phyloP scores from a whole-genome alignment of 2,329 filamentous ascomycete species.

The Phialophora expanda region DNA sequence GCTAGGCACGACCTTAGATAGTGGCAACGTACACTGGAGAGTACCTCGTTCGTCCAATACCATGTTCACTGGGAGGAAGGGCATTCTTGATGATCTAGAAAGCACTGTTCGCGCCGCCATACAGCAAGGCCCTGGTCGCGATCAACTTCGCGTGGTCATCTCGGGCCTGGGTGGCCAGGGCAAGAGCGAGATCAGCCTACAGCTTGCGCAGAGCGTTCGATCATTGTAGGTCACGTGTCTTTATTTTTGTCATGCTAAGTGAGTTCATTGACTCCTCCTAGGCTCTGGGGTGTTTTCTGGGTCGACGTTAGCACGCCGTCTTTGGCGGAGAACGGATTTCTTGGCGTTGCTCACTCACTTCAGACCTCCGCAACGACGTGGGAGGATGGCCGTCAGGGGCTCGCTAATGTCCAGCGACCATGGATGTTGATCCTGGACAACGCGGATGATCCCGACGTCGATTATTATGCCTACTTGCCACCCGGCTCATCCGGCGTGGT shows the following conservation, averaged over 20 bases:
- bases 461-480: conserved; percentile 34
- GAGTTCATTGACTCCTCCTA: conserved; percentile 31
- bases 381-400: conserved; percentile 30
- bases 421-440: conserved; percentile 38
- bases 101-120: conserved; percentile 25
- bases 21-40: conserved; percentile 34
- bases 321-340: conserved; percentile 40
- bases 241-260: neutral
- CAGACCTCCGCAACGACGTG: conserved; percentile 28
- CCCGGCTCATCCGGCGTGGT: conserved; percentile 23
- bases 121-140: neutral
- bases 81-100: conserved; percentile 34
- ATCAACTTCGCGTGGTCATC: conserved; percentile 41
- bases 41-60: conserved; percentile 36
- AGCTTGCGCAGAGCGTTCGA: conserved; percentile 39
- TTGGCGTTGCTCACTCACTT: conserved; percentile 38
- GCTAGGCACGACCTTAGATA: neutral
- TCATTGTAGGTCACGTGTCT: conserved; percentile 34
- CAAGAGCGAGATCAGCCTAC: conserved; percentile 45
- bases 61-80: conserved; percentile 39
- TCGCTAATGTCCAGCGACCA: conserved; percentile 25
- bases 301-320: conserved; percentile 28
- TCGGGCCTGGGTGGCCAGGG: conserved; percentile 43
- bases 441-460: conserved; percentile 33
- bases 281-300: conserved; percentile 42